These are phyloP conservation scores for Tylopilus rubrobrunneus DNA, from an alignment of 768 basidiomycete genomes.

Conservation along the genomic window DNA sequence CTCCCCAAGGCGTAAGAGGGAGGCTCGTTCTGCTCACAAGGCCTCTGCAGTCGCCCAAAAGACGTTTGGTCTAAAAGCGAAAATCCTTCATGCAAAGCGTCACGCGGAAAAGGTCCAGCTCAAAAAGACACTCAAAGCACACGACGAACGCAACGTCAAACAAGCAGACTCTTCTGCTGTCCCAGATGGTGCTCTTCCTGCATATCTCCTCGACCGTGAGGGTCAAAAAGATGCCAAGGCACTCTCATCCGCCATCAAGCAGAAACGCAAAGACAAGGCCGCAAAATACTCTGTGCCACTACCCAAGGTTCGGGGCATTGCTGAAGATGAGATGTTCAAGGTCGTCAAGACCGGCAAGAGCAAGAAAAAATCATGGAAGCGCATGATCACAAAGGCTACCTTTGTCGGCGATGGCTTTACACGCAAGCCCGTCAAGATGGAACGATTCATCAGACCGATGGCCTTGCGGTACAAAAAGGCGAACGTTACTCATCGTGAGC, in stretches of 20 bases:
- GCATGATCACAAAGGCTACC: slow-evolving; percentile 99
- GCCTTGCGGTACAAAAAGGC: slow-evolving; percentile 97
- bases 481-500: slow-evolving; percentile 95
- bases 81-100: slow-evolving; percentile 94
- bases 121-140: slow-evolving; percentile 99
- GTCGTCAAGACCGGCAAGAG: slow-evolving; percentile 97
- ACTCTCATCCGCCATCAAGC: slow-evolving; percentile 92
- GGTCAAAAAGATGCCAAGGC: slow-evolving; percentile 99
- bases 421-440: slow-evolving; percentile 98
- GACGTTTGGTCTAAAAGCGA: slow-evolving; percentile 94
- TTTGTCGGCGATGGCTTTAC: slow-evolving; percentile 99
- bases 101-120: slow-evolving; percentile 98
- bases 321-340: slow-evolving; percentile 99
- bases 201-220: slow-evolving; percentile 95
- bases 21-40: slow-evolving; percentile 73
- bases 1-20: slow-evolving; percentile 66
- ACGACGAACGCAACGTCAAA: slow-evolving; percentile 98
- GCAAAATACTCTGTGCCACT: slow-evolving; percentile 96
- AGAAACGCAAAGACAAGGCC: slow-evolving; percentile 98
- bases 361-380: slow-evolving; percentile 96
- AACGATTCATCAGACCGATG: slow-evolving; percentile 96
- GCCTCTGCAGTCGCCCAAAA: slow-evolving; percentile 87
- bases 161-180: slow-evolving; percentile 79
- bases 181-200: slow-evolving; percentile 89
- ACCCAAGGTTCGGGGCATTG: slow-evolving; percentile 96